Percentiles rank a stretch among this genome's conserved stretches.
Evolutionary conservation across 352 stramenopile genomes (phyloP).

Genomic region (Phytophthora macrochlamydospora): DNA sequence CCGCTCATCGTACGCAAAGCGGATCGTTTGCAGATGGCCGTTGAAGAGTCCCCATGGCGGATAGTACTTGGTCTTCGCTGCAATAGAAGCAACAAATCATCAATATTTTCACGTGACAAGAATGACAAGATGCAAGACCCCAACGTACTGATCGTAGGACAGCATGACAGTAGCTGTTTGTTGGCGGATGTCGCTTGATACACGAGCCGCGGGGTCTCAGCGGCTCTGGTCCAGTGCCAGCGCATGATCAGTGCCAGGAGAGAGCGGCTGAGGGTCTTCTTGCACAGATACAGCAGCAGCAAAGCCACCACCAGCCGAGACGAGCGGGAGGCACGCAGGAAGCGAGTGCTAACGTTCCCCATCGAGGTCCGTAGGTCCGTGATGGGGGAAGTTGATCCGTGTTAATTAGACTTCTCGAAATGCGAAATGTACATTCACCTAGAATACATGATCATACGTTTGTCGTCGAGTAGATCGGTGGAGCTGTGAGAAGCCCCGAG

Average conservation of each 20-base stretch:
- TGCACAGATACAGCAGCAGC: conserved; percentile 15
- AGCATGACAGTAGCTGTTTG: conserved; percentile 45
- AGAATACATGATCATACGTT: no score
- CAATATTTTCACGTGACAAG: conserved; percentile 1
- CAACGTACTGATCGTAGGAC: conserved; percentile 52
- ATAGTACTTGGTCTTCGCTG: conserved; percentile 62
- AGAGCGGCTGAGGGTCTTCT: conserved; percentile 17
- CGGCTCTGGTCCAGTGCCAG: conserved; percentile 28
- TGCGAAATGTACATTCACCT: no score
- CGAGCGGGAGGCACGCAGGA: conserved; percentile 7
- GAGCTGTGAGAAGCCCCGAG: no score
- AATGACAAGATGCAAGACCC: no score
- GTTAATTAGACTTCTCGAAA: no score
- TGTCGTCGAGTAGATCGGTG: no score
- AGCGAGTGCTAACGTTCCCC: conserved; percentile 18
- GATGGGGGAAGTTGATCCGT: no score
- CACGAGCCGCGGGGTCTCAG: conserved; percentile 45
- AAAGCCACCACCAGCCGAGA: conserved; percentile 15
- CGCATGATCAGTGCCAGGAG: conserved; percentile 25
- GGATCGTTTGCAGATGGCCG: conserved; percentile 66
- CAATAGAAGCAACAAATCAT: neutral
- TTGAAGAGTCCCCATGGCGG: conserved; percentile 63
- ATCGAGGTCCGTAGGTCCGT: conserved; percentile 14
- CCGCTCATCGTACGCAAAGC: conserved; percentile 45
- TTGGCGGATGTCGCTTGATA: conserved; percentile 47